Evolutionary conservation across 2,329 filamentous ascomycete genomes (phyloP).

Genomic region (Calcarisporium arbuscula): DNA sequence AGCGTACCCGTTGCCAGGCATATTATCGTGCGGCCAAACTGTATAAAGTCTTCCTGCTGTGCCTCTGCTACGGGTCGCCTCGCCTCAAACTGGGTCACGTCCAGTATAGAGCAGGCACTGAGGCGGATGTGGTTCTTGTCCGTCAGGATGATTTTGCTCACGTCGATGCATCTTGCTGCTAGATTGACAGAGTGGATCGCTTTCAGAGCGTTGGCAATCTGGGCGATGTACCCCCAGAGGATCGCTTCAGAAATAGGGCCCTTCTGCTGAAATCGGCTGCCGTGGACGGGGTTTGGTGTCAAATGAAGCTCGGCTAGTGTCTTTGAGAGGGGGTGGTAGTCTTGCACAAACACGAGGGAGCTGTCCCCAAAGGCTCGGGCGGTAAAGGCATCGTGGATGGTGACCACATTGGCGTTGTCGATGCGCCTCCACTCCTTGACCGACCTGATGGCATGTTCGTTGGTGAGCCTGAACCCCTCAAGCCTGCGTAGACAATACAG

Average conservation of each 20-base stretch:
- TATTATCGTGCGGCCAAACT: slow-evolving; percentile 80
- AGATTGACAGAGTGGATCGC: slow-evolving; percentile 75
- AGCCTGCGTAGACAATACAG: slow-evolving; percentile 83
- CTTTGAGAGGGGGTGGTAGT: slow-evolving; percentile 87
- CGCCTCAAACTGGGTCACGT: slow-evolving; percentile 78
- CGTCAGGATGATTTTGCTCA: slow-evolving; percentile 84
- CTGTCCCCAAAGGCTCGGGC: slow-evolving; percentile 89
- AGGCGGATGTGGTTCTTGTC: slow-evolving; percentile 85
- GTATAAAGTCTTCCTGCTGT: slow-evolving; percentile 80
- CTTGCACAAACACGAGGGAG: slow-evolving; percentile 87
- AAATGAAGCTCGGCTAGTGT: slow-evolving; percentile 83
- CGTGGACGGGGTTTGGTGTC: slow-evolving; percentile 28
- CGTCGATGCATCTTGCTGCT: slow-evolving; percentile 78
- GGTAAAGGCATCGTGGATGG: slow-evolving; percentile 87
- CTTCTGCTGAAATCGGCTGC: slow-evolving; percentile 39
- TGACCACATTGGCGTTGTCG: slow-evolving; percentile 73
- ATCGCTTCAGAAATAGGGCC: slow-evolving; percentile 60
- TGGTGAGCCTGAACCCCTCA: slow-evolving; percentile 82
- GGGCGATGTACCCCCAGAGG: slow-evolving; percentile 87
- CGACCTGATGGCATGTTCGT: slow-evolving; percentile 79
- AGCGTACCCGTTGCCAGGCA: slow-evolving; percentile 67
- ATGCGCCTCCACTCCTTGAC: slow-evolving; percentile 88
- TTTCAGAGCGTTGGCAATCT: slow-evolving; percentile 82
- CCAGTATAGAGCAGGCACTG: slow-evolving; percentile 81
- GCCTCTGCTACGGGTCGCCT: slow-evolving; percentile 64